Percentiles rank a stretch among this genome's conserved stretches.
These are phyloP conservation scores for Peterozyma xylosa DNA, from an alignment of 805 yeast species.

Conservation along the genomic window DNA sequence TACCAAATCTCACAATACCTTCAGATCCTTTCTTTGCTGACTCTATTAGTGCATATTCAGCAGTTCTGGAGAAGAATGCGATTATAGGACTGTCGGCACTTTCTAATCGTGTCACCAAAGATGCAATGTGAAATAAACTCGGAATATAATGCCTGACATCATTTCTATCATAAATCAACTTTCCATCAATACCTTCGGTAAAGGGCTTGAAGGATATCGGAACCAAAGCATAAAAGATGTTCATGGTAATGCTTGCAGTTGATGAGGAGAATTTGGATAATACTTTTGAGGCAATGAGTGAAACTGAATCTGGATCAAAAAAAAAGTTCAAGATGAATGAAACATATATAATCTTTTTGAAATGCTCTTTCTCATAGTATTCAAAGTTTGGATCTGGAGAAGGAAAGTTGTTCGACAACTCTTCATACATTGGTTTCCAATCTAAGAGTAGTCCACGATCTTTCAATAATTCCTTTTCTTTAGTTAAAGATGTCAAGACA, in stretches of 20 bases:
- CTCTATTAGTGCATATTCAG: slow-evolving; percentile 36
- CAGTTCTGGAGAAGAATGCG: slow-evolving; percentile 54
- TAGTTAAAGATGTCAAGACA: slow-evolving; percentile 51
- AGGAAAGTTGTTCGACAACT: slow-evolving; percentile 28
- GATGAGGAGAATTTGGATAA: slow-evolving; percentile 45
- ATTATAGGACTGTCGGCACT: slow-evolving; percentile 59
- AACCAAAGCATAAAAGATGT: slow-evolving; percentile 43
- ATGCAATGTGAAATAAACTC: slow-evolving; percentile 68
- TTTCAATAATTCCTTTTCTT: slow-evolving; percentile 32
- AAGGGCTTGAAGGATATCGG: slow-evolving; percentile 36
- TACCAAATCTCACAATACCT: slow-evolving; percentile 27
- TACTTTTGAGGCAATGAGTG: slow-evolving; percentile 41
- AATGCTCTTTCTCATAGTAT: slow-evolving; percentile 39
- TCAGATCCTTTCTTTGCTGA: slow-evolving; percentile 17
- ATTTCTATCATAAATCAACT: slow-evolving; percentile 14
- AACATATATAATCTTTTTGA: slow-evolving; percentile 39
- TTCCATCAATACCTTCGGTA: slow-evolving; percentile 10
- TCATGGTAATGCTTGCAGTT: slow-evolving; percentile 43
- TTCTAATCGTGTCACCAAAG: slow-evolving; percentile 36
- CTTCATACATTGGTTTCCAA: slow-evolving; percentile 39
- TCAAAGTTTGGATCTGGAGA: slow-evolving; percentile 43
- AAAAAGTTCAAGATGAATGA: slow-evolving; percentile 49
- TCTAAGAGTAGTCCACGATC: slow-evolving; percentile 37
- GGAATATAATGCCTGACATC: slow-evolving; percentile 47
- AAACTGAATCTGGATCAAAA: slow-evolving; percentile 40